A percentile compares a stretch with the other conserved stretches of the same genome.
These are phyloP conservation scores for Cercophora samala DNA, from an alignment of 495 filamentous ascomycete genomes.

Conservation along the genomic window DNA sequence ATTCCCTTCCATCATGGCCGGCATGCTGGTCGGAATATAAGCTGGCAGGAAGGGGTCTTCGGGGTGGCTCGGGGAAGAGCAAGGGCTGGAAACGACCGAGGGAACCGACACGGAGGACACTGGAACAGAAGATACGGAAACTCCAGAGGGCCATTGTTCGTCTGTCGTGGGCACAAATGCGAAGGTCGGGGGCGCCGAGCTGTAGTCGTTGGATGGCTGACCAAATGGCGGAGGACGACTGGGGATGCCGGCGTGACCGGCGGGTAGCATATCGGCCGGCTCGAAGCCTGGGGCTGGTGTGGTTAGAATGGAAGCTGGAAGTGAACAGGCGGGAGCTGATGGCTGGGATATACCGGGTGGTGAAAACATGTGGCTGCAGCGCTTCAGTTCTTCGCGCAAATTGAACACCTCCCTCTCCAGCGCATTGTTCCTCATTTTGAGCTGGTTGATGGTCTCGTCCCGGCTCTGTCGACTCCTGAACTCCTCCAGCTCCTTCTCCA, in stretches of 20 bases:
- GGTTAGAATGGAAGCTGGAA: constrained; percentile 18
- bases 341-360: constrained; percentile 25
- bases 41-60: constrained; percentile 35
- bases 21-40: constrained; percentile 40
- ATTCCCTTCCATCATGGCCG: constrained; percentile 34
- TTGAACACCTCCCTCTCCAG: constrained; percentile 38
- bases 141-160: constrained; percentile 34
- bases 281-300: constrained; percentile 20
- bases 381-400: constrained; percentile 31
- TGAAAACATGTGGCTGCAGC: constrained; percentile 13
- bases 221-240: constrained; percentile 20
- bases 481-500: constrained; percentile 69
- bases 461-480: constrained; percentile 36
- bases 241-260: constrained; percentile 9
- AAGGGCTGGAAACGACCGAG: constrained; percentile 43
- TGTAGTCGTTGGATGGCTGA: constrained; percentile 21
- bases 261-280: constrained; percentile 15
- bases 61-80: constrained; percentile 36
- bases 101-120: constrained; percentile 23
- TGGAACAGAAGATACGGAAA: neutral
- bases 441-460: constrained; percentile 36
- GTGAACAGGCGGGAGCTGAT: constrained; percentile 9
- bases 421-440: constrained; percentile 37
- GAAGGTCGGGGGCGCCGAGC: constrained; percentile 20
- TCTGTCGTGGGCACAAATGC: constrained; percentile 37